Evolutionary conservation across 345 rosid genomes (phyloP).

Genomic region (Geranium brycei): DNA sequence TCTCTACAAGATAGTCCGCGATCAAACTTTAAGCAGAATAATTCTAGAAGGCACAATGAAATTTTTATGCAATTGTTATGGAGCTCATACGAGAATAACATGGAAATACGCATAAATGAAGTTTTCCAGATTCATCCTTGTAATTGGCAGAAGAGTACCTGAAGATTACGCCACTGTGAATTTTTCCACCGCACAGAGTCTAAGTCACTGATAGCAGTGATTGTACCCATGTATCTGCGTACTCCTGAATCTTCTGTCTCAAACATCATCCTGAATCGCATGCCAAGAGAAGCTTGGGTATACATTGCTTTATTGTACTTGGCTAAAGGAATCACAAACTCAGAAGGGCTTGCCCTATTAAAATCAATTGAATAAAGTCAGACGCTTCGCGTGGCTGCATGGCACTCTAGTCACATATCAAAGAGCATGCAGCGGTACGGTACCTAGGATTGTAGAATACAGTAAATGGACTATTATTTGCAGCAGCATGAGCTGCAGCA

Average conservation of each 20-base stretch:
- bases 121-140: background rate
- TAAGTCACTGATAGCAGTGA: constrained; percentile 77
- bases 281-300: constrained; percentile 79
- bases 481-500: constrained; percentile 98
- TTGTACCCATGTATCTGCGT: constrained; percentile 92
- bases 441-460: constrained; percentile 95
- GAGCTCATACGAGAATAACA: too few relatives aligned
- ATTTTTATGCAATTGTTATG: too few relatives aligned
- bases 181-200: constrained; percentile 84
- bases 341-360: constrained; percentile 85
- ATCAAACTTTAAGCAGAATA: too few relatives aligned
- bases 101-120: too few relatives aligned
- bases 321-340: constrained; percentile 91
- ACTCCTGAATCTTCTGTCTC: constrained; percentile 95
- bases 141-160: constrained; percentile 31
- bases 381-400: constrained; percentile 2
- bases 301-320: constrained; percentile 83
- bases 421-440: constrained; percentile 14
- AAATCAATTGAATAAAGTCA: constrained; percentile 18
- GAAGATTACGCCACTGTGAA: constrained; percentile 97
- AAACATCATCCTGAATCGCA: constrained; percentile 97
- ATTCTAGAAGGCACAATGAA: too few relatives aligned
- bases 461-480: constrained; percentile 81
- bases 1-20: too few relatives aligned
- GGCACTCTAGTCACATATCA: background rate